Evolutionary conservation across 1,284 basidiomycete species (phyloP).

Genomic region (Cutaneotrichosporon sp.): DNA sequence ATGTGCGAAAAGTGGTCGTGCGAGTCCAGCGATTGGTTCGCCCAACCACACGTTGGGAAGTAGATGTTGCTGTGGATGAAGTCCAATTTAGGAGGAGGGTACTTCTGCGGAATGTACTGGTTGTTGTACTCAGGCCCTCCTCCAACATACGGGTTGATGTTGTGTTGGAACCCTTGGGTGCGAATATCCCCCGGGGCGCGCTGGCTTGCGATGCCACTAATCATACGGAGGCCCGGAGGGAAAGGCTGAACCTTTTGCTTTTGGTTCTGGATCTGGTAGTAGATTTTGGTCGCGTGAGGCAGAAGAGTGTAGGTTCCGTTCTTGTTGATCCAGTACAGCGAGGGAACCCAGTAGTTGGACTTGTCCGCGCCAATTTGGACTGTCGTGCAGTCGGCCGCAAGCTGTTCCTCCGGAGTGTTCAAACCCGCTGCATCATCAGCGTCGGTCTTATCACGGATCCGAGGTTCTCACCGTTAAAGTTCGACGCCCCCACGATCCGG

Average conservation of each 20-base stretch:
- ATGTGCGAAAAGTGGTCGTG: conserved; percentile 46
- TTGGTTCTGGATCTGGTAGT: conserved; percentile 6
- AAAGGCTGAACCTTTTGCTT: conserved; percentile 41
- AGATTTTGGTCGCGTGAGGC: neutral
- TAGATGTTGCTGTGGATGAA: conserved; percentile 19
- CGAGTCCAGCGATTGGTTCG: conserved; percentile 29
- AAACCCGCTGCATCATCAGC: conserved; percentile 13
- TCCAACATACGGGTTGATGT: neutral
- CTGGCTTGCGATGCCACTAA: conserved; percentile 30
- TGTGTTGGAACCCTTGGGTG: neutral
- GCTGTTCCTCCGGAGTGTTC: conserved; percentile 22
- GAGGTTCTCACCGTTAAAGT: conserved; percentile 28
- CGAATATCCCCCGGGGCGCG: conserved; percentile 15
- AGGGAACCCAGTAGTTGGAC: conserved; percentile 40
- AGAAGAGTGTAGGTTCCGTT: conserved; percentile 10
- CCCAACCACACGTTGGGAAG: conserved; percentile 40
- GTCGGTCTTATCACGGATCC: neutral
- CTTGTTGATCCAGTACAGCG: conserved; percentile 16
- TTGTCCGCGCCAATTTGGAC: conserved; percentile 34
- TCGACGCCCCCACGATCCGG: conserved; percentile 40
- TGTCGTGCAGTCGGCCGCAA: conserved; percentile 29
- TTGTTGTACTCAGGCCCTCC: neutral
- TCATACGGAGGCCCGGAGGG: conserved; percentile 42
- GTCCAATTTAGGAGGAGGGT: conserved; percentile 18
- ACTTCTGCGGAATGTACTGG: conserved; percentile 34